Conservation (phyloP, 306 rosid genomes). For the Quercus suber region DNA sequence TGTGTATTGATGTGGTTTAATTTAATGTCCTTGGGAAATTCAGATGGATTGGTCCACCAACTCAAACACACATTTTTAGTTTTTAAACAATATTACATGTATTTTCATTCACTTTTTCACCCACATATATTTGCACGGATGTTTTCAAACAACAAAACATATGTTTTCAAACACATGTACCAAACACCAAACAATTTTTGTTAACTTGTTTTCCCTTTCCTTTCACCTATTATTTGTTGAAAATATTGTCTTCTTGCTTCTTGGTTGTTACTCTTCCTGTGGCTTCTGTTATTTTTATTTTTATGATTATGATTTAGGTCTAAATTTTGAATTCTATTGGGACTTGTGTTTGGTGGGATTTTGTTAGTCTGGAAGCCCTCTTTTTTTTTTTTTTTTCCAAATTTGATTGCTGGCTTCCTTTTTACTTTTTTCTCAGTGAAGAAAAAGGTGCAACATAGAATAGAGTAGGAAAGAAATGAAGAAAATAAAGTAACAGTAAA, state of each 20-base stretch:
- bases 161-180: too few species aligned
- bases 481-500: neutral
- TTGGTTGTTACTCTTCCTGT: neutral
- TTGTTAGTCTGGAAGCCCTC: neutral
- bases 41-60: too few species aligned
- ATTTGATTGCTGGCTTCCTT: neutral
- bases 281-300: neutral
- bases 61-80: too few species aligned
- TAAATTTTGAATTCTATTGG: slow-evolving; percentile 3
- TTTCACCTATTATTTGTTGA: neutral
- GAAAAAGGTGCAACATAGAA: neutral
- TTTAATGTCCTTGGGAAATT: too few species aligned
- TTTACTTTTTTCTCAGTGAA: neutral
- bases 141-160: too few species aligned
- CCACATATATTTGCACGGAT: accelerated
- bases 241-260: neutral
- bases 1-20: too few species aligned
- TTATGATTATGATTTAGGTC: neutral
- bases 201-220: neutral
- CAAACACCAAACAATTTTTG: too few species aligned
- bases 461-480: neutral
- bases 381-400: neutral
- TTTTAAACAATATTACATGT: too few species aligned
- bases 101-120: too few species aligned
- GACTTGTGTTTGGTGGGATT: neutral